A percentile compares a stretch with the other conserved stretches of the same genome.
phyloP scores from a whole-genome alignment of 306 rosid species.

The Styphnolobium japonicum region DNA sequence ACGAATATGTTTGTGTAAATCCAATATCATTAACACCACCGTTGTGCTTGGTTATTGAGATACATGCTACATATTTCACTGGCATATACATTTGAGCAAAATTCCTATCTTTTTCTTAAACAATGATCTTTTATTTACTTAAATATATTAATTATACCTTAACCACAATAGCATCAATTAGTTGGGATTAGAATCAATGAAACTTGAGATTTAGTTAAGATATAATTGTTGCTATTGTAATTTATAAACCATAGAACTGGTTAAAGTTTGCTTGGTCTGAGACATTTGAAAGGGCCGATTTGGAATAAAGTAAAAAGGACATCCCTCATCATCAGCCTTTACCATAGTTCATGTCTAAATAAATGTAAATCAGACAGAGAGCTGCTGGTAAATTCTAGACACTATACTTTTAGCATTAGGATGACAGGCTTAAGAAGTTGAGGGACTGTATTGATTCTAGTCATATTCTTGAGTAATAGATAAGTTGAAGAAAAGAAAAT shows the following conservation, averaged over 20 bases:
- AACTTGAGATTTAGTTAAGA: not conserved
- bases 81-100: no score
- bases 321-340: constrained; percentile 23
- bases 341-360: constrained; percentile 1
- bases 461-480: no score
- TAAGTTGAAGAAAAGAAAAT: no score
- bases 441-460: not conserved
- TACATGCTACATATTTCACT: no score
- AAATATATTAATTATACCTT: no score
- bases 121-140: no score
- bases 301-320: constrained; percentile 38
- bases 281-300: not conserved
- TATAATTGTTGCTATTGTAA: not conserved
- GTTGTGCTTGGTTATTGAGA: no score
- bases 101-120: no score
- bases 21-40: no score
- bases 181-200: not conserved
- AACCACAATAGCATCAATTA: no score
- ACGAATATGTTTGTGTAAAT: no score
- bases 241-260: not conserved
- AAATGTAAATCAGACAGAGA: constrained; percentile 23
- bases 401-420: constrained; percentile 13
- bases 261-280: constrained; percentile 1
- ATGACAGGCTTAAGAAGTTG: not conserved
- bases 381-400: constrained; percentile 29